These are phyloP conservation scores for Saccharomyces hybrid DNA, from an alignment of 1,139 yeast species.

Conservation along the genomic window DNA sequence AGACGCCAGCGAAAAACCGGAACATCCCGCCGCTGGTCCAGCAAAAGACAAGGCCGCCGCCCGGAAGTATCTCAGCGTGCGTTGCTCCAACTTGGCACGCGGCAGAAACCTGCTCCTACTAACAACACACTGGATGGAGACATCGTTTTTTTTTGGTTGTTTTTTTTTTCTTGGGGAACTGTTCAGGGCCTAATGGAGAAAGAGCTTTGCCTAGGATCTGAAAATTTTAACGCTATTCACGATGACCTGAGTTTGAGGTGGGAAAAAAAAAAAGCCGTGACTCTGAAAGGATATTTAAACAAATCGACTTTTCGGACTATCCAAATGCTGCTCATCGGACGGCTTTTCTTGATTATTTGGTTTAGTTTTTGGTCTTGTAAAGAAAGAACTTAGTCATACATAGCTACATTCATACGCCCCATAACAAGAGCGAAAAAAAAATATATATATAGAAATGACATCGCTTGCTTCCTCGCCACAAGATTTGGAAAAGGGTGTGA, in stretches of 20 bases:
- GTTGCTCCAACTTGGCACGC: constrained; percentile 1
- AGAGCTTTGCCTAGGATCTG: neutral
- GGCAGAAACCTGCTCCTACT: neutral
- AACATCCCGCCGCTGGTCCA: neutral
- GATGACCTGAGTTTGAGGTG: neutral
- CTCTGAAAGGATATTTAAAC: neutral
- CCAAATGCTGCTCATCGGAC: neutral
- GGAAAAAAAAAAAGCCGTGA: neutral
- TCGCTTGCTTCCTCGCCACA: constrained; percentile 3
- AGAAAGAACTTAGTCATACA: neutral
- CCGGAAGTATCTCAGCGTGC: neutral
- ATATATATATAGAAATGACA: neutral
- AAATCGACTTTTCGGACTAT: neutral
- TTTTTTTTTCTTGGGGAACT: neutral
- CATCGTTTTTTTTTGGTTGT: neutral
- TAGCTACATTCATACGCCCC: neutral
- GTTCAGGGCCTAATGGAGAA: neutral
- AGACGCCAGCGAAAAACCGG: neutral
- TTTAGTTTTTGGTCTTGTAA: neutral
- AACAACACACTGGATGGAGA: neutral
- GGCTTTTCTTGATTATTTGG: neutral
- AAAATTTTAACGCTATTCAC: neutral
- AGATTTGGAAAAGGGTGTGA: constrained; percentile 2
- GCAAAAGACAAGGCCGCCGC: neutral
- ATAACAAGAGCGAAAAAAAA: neutral